These are phyloP conservation scores for Dactylellina sp. DNA, from an alignment of 2,329 filamentous ascomycete species.

Conservation along the genomic window DNA sequence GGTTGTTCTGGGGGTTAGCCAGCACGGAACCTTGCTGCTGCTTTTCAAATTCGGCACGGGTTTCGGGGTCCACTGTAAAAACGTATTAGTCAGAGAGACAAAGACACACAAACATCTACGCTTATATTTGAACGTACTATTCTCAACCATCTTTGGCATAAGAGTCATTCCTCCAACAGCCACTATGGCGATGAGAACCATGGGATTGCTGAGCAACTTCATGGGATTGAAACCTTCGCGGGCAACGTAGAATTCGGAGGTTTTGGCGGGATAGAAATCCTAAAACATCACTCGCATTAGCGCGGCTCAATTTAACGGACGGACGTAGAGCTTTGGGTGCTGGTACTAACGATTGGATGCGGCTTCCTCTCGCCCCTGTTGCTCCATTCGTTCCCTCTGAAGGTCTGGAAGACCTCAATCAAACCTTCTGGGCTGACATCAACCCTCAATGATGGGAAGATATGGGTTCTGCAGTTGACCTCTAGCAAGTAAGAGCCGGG, in stretches of 20 bases:
- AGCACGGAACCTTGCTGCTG: conserved; percentile 78
- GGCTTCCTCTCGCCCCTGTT: conserved; percentile 78
- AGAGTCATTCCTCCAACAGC: conserved; percentile 86
- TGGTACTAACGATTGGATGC: conserved; percentile 75
- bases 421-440: conserved; percentile 72
- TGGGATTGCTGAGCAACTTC: conserved; percentile 73
- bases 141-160: conserved; percentile 95
- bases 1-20: conserved; percentile 63
- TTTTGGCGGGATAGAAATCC: conserved; percentile 64
- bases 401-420: conserved; percentile 81
- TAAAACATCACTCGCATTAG: not conserved
- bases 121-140: conserved; percentile 74
- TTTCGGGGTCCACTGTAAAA: conserved; percentile 91
- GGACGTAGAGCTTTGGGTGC: conserved; percentile 3
- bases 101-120: conserved; percentile 4
- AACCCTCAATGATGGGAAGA: conserved; percentile 82
- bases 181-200: conserved; percentile 91
- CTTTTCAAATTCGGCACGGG: conserved; percentile 90
- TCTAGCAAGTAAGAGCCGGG: conserved; percentile 82
- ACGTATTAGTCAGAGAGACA: conserved; percentile 21
- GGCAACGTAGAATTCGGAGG: conserved; percentile 82
- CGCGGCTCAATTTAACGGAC: too few species aligned
- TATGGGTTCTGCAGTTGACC: conserved; percentile 78
- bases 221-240: conserved; percentile 61
- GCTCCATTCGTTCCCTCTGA: conserved; percentile 86